These are phyloP conservation scores for Grosmannia clavigera DNA, from an alignment of 2,329 filamentous ascomycete genomes.

Conservation along the genomic window DNA sequence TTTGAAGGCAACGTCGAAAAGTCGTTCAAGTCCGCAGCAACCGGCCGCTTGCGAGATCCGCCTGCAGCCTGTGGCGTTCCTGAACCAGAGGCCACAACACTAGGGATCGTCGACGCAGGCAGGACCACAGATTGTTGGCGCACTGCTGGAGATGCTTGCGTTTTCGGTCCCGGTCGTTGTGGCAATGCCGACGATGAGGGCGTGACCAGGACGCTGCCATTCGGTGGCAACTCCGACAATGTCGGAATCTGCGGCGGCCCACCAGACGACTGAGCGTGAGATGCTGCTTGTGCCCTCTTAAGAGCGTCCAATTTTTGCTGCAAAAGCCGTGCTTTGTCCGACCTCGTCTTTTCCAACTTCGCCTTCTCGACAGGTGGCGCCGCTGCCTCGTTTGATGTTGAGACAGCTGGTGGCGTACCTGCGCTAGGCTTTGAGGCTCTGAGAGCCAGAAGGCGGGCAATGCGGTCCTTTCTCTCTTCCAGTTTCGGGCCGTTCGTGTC, in stretches of 20 bases:
- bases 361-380: slow-evolving; percentile 4
- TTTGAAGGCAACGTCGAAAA: slow-evolving; percentile 23
- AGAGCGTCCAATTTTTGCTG: slow-evolving; percentile 70
- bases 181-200: not conserved
- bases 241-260: not conserved
- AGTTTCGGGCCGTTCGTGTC: slow-evolving; percentile 1
- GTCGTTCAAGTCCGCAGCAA: slow-evolving; percentile 61
- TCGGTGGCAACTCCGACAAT: not conserved
- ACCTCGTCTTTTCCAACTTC: slow-evolving; percentile 22
- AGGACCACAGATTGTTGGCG: not conserved
- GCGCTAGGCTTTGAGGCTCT: slow-evolving; percentile 19
- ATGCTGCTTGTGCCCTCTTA: slow-evolving; percentile 30
- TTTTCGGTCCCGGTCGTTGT: not conserved
- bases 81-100: not conserved
- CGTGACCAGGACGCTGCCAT: not conserved
- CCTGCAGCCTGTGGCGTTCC: not conserved
- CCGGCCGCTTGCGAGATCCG: slow-evolving; percentile 27
- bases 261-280: not conserved
- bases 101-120: not conserved
- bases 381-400: slow-evolving; percentile 29
- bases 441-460: slow-evolving; percentile 62
- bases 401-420: not conserved
- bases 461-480: slow-evolving; percentile 64
- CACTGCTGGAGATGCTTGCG: not conserved
- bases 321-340: slow-evolving; percentile 36